Conservation (phyloP, 2,329 filamentous ascomycete species). For the Aquanectria penicillioides region DNA sequence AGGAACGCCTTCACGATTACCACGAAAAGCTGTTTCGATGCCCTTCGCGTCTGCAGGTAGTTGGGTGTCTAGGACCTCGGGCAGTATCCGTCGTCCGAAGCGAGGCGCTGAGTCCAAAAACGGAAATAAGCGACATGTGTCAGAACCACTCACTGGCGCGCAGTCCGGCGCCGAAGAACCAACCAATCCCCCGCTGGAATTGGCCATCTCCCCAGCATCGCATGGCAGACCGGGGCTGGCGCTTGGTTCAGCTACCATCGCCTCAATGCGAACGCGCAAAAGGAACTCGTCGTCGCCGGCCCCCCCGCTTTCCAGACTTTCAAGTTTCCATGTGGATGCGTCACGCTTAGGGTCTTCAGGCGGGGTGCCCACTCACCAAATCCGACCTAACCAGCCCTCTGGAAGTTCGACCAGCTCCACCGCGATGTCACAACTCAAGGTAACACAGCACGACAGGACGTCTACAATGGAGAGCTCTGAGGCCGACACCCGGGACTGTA, state of each 20-base stretch:
- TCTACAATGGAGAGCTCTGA: slow-evolving; percentile 78
- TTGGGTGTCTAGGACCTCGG: slow-evolving; percentile 64
- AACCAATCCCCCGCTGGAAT: slow-evolving; percentile 40
- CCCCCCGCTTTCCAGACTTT: slow-evolving; percentile 63
- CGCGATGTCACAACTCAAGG: slow-evolving; percentile 51
- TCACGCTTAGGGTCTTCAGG: slow-evolving; percentile 57
- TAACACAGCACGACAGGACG: slow-evolving; percentile 45
- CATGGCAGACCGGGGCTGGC: slow-evolving; percentile 36
- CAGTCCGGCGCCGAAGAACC: slow-evolving; percentile 42
- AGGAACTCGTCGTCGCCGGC: slow-evolving; percentile 66
- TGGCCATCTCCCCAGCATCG: slow-evolving; percentile 36
- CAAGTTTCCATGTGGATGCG: slow-evolving; percentile 65
- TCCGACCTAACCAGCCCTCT: slow-evolving; percentile 55
- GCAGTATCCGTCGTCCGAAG: slow-evolving; percentile 67
- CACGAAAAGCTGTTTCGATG: slow-evolving; percentile 67
- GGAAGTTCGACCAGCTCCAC: slow-evolving; percentile 55
- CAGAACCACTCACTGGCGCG: slow-evolving; percentile 57
- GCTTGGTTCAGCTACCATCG: slow-evolving; percentile 39
- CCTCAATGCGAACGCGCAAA: slow-evolving; percentile 44
- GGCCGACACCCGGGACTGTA: slow-evolving; percentile 69
- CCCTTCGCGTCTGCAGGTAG: slow-evolving; percentile 66
- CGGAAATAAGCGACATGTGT: slow-evolving; percentile 62
- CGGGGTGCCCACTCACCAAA: slow-evolving; percentile 49
- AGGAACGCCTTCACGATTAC: slow-evolving; percentile 54
- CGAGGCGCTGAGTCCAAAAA: slow-evolving; percentile 55